Conservation (phyloP, 2,329 filamentous ascomycete genomes). For the Nectriaceae sp. region DNA sequence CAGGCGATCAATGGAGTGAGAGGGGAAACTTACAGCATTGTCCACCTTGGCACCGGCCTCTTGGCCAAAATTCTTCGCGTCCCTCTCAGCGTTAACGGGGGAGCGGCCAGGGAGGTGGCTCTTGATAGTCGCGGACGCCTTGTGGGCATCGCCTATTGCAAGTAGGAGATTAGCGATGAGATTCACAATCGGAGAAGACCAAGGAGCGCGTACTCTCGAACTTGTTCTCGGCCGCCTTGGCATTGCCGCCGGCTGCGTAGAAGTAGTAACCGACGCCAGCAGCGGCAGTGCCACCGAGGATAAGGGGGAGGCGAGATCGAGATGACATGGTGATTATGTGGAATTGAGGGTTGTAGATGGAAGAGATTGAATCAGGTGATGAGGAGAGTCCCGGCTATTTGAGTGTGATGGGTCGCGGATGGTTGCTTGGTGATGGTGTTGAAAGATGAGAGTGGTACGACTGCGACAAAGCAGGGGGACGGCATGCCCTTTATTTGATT, state of each 20-base stretch:
- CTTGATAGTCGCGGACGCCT: slow-evolving; percentile 66
- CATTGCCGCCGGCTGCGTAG: slow-evolving; percentile 79
- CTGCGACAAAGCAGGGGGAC: background rate
- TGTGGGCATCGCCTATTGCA: slow-evolving; percentile 71
- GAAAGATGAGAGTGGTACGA: background rate
- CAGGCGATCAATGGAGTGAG: background rate
- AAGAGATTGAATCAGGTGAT: background rate
- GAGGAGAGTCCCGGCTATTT: background rate
- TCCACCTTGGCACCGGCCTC: slow-evolving; percentile 67
- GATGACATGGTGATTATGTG: slow-evolving; percentile 41
- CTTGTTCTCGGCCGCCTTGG: slow-evolving; percentile 83
- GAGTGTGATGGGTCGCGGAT: background rate
- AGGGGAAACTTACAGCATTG: slow-evolving; percentile 58
- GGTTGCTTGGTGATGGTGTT: background rate
- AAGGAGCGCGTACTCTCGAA: slow-evolving; percentile 68
- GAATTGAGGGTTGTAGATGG: background rate
- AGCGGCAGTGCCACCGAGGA: slow-evolving; percentile 63
- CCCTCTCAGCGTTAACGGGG: slow-evolving; percentile 62
- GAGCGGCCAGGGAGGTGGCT: slow-evolving; percentile 63
- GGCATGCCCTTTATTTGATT: background rate
- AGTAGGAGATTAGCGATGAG: slow-evolving; percentile 14
- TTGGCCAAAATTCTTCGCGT: slow-evolving; percentile 51
- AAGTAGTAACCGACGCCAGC: slow-evolving; percentile 85
- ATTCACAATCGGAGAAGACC: background rate
- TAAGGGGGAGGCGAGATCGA: slow-evolving; percentile 47